These are phyloP conservation scores for Catunica adiposa DNA, from an alignment of 2,329 filamentous ascomycete genomes.

Conservation along the genomic window DNA sequence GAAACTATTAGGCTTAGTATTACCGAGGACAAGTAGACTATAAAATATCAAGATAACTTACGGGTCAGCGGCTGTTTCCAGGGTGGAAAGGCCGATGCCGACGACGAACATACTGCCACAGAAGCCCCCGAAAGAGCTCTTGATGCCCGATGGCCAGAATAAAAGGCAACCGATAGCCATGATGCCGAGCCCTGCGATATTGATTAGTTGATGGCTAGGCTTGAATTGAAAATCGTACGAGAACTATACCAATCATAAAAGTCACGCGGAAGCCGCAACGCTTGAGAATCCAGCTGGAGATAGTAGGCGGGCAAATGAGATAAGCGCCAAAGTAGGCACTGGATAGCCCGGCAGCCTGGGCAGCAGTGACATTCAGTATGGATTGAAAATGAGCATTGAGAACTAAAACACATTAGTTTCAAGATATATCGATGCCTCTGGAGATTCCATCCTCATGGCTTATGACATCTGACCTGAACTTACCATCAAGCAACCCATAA, in stretches of 20 bases:
- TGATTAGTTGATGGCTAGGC: background rate
- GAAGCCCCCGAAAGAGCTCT: conserved; percentile 56
- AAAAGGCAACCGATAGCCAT: conserved; percentile 47
- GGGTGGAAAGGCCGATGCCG: conserved; percentile 53
- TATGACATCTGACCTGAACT: too few species aligned
- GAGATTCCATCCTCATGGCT: too few species aligned
- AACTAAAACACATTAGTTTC: conserved; percentile 18
- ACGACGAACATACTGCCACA: conserved; percentile 58
- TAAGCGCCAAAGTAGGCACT: conserved; percentile 36
- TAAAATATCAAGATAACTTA: conserved; percentile 24
- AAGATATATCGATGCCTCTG: background rate
- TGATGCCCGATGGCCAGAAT: conserved; percentile 36
- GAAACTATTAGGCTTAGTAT: conserved; percentile 13
- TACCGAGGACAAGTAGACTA: background rate
- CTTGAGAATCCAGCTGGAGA: conserved; percentile 38
- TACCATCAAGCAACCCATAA: conserved; percentile 27
- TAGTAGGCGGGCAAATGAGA: conserved; percentile 23
- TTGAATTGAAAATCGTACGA: background rate
- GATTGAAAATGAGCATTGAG: conserved; percentile 35
- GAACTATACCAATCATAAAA: conserved; percentile 38
- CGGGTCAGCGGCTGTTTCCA: conserved; percentile 64
- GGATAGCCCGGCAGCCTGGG: conserved; percentile 31
- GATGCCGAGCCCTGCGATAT: conserved; percentile 34
- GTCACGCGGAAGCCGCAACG: conserved; percentile 49
- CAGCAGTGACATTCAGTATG: conserved; percentile 28